Conservation (phyloP, 805 yeast genomes). For the Sugiyamaella qingdaonensis region DNA sequence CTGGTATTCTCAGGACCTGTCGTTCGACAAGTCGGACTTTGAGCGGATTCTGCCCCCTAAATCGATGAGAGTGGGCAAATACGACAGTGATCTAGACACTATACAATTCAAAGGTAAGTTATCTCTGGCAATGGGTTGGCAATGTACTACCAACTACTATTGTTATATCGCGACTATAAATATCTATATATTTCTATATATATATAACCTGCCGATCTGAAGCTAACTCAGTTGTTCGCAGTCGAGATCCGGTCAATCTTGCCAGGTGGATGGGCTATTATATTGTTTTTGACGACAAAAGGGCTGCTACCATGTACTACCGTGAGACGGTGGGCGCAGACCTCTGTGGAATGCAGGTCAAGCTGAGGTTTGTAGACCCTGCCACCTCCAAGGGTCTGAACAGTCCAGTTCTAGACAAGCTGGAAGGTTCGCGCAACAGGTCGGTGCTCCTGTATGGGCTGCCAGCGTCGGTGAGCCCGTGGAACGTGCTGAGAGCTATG, state of each 20-base stretch:
- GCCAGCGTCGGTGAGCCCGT: slow-evolving; percentile 24
- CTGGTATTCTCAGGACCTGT: slow-evolving; percentile 32
- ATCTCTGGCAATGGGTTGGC: background rate
- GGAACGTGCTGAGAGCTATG: slow-evolving; percentile 24
- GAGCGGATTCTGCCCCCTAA: slow-evolving; percentile 30
- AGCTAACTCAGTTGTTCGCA: slow-evolving; percentile 37
- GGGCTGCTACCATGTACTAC: slow-evolving; percentile 50
- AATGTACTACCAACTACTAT: no score
- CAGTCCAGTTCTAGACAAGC: slow-evolving; percentile 26
- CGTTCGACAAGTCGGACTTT: slow-evolving; percentile 30
- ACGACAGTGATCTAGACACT: slow-evolving; percentile 15
- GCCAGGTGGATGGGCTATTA: slow-evolving; percentile 48
- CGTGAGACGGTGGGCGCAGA: slow-evolving; percentile 46
- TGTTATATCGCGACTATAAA: no score
- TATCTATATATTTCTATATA: background rate
- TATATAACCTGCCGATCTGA: background rate
- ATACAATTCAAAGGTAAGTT: slow-evolving; percentile 22
- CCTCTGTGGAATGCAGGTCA: slow-evolving; percentile 48
- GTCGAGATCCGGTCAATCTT: slow-evolving; percentile 45
- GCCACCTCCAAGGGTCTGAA: slow-evolving; percentile 16
- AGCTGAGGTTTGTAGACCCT: slow-evolving; percentile 43
- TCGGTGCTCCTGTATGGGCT: slow-evolving; percentile 33
- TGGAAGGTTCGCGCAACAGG: slow-evolving; percentile 23
- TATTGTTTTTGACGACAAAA: slow-evolving; percentile 44
- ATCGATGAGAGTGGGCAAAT: slow-evolving; percentile 17